Conservation (phyloP, 2,329 filamentous ascomycete species). For the Cordyceps fumosorosea region DNA sequence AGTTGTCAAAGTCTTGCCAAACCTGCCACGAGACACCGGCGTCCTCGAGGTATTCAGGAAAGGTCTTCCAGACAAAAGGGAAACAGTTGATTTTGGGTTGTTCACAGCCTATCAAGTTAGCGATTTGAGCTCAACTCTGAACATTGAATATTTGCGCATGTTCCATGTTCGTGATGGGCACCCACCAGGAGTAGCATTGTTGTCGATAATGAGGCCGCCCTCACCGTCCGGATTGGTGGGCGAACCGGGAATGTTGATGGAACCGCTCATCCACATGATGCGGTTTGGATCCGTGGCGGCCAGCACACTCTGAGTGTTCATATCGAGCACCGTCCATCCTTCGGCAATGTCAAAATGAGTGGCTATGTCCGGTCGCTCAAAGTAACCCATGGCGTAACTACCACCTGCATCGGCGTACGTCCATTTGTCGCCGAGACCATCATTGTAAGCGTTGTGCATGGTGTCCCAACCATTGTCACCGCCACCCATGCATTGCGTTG, state of each 20-base stretch:
- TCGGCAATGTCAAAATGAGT: conserved; percentile 50
- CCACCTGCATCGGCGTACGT: conserved; percentile 19
- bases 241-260: conserved; percentile 42
- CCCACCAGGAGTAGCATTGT: conserved; percentile 26
- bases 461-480: conserved; percentile 44
- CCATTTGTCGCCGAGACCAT: conserved; percentile 45
- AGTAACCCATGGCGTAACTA: conserved; percentile 37
- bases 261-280: conserved; percentile 29
- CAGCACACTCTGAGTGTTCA: conserved; percentile 11
- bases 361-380: conserved; percentile 42
- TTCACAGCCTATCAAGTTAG: conserved; percentile 27
- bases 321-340: conserved; percentile 36
- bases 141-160: too few species aligned
- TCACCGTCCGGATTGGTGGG: conserved; percentile 23
- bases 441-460: conserved; percentile 44
- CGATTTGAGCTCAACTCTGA: not conserved
- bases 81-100: conserved; percentile 39
- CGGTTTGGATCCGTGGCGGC: conserved; percentile 42
- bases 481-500: conserved; percentile 46
- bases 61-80: conserved; percentile 45
- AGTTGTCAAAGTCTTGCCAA: conserved; percentile 42
- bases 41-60: conserved; percentile 40
- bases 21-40: conserved; percentile 44
- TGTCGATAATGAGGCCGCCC: conserved; percentile 42
- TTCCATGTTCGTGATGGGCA: not conserved